These are phyloP conservation scores for Podaxis sp. DNA, from an alignment of 768 basidiomycete species.

Conservation along the genomic window DNA sequence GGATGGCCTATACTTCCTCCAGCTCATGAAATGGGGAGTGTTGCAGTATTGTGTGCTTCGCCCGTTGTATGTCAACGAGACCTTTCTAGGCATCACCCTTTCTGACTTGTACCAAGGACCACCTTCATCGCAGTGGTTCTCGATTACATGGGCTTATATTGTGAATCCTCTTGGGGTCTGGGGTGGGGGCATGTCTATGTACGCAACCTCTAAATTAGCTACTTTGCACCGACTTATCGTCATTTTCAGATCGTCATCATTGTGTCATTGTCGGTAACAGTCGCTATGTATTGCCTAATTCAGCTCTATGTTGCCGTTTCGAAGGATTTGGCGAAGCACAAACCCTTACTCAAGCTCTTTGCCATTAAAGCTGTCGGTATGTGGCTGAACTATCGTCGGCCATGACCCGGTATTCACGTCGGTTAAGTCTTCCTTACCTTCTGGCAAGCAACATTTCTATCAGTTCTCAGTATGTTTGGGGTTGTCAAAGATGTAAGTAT, in stretches of 20 bases:
- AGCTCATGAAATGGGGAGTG: conserved; percentile 76
- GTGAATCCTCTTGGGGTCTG: conserved; percentile 66
- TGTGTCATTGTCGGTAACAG: conserved; percentile 67
- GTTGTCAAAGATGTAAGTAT: conserved; percentile 60
- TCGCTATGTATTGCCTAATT: conserved; percentile 78
- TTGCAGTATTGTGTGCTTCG: conserved; percentile 71
- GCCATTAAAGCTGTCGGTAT: conserved; percentile 71
- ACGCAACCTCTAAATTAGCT: conserved; percentile 18
- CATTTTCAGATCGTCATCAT: conserved; percentile 48
- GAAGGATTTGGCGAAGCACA: conserved; percentile 50
- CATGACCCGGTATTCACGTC: neutral
- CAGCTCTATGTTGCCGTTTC: conserved; percentile 66
- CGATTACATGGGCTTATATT: conserved; percentile 67
- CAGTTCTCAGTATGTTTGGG: conserved; percentile 52
- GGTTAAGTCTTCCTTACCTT: conserved; percentile 68
- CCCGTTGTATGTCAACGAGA: conserved; percentile 41
- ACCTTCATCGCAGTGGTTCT: conserved; percentile 62
- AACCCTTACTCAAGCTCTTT: conserved; percentile 66
- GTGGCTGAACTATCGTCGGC: conserved; percentile 17
- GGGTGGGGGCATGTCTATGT: conserved; percentile 72
- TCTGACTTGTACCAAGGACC: conserved; percentile 31
- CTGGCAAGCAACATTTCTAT: conserved; percentile 69
- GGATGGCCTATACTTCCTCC: conserved; percentile 69
- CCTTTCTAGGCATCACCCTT: neutral
- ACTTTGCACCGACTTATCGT: neutral